These are phyloP conservation scores for Haplosporangium sp. DNA, from an alignment of 371 early-diverging fungal genomes.

Conservation along the genomic window DNA sequence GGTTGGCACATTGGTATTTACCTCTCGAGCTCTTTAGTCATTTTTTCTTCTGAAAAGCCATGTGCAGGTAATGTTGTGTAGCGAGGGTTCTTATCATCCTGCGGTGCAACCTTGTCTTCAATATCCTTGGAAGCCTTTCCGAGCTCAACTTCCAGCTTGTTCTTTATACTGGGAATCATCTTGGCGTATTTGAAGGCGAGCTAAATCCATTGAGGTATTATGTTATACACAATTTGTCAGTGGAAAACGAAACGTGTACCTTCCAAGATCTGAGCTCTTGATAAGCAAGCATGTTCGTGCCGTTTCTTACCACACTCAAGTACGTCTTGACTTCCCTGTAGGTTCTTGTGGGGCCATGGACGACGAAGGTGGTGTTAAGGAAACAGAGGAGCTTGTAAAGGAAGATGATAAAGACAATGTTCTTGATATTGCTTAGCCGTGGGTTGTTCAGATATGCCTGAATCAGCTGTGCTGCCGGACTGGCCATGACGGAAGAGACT, in stretches of 20 bases:
- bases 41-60: conserved; percentile 72
- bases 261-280: too few species aligned
- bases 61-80: conserved; percentile 71
- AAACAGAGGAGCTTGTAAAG: conserved; percentile 63
- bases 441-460: conserved; percentile 57
- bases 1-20: conserved; percentile 27
- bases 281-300: too few species aligned
- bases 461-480: conserved; percentile 40
- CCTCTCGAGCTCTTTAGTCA: conserved; percentile 69
- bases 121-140: conserved; percentile 78
- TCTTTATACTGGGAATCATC: conserved; percentile 65
- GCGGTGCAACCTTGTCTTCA: conserved; percentile 76
- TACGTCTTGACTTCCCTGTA: conserved; percentile 60
- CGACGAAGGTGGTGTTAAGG: conserved; percentile 63
- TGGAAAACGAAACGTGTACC: too few species aligned
- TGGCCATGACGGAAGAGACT: conserved; percentile 33
- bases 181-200: conserved; percentile 67
- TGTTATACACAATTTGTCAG: not conserved
- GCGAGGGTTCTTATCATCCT: conserved; percentile 71
- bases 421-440: conserved; percentile 61
- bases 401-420: conserved; percentile 70
- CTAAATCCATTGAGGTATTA: conserved; percentile 38
- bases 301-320: conserved; percentile 55
- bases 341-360: conserved; percentile 68
- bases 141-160: conserved; percentile 70